Conservation (phyloP, 2,329 filamentous ascomycete genomes). For the Microcera coccophila region DNA sequence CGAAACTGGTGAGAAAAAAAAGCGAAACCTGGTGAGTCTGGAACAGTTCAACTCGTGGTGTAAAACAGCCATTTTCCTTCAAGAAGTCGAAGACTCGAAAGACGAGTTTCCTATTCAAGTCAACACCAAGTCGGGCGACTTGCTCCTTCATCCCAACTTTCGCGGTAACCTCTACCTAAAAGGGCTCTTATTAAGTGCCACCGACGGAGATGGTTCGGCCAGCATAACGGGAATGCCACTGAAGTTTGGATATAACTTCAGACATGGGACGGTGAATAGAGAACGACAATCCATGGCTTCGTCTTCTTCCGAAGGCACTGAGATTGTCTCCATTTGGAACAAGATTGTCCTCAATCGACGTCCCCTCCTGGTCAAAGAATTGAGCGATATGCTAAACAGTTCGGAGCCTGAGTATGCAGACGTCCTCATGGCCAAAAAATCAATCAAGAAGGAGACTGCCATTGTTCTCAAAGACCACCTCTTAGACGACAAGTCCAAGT, state of each 20-base stretch:
- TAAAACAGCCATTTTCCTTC: constrained; percentile 7
- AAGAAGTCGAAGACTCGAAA: constrained; percentile 1
- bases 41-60: constrained; percentile 11
- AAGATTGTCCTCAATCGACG: constrained; percentile 1
- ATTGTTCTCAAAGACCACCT: constrained; percentile 6
- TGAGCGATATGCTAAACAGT: constrained; percentile 12
- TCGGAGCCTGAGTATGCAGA: constrained; percentile 8
- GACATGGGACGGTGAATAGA: constrained; percentile 1
- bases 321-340: constrained; percentile 14
- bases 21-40: background rate
- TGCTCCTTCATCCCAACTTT: constrained; percentile 1
- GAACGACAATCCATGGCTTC: constrained; percentile 3
- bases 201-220: background rate
- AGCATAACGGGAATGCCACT: constrained; percentile 9
- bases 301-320: constrained; percentile 3
- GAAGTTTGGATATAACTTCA: constrained; percentile 14
- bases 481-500: constrained; percentile 3
- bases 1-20: background rate
- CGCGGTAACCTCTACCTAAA: constrained; percentile 8
- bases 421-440: background rate
- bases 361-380: background rate
- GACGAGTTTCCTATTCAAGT: too few species aligned
- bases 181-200: constrained; percentile 6
- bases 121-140: constrained; percentile 2
- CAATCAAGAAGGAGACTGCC: background rate